Base-by-base conservation (phyloP, 2,329 filamentous ascomycete species). In the Albophoma yamanashiensis region DNA sequence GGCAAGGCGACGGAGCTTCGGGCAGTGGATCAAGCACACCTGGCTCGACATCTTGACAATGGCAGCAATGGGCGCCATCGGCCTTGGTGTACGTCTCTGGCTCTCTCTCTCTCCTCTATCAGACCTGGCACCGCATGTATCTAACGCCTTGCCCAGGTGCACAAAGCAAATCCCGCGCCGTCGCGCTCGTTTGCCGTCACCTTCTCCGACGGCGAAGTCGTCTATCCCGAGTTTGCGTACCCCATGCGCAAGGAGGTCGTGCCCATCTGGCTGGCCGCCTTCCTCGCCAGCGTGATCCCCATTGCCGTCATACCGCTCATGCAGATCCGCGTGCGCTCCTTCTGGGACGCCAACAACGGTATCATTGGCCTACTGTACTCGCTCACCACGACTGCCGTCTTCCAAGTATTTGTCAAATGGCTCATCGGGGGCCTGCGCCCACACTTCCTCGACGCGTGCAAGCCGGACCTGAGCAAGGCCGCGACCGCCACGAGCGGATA, bases 321-420 rank as follows among this genome's bases (percentile, higher is more conserved):
- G 74, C 87, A 91, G 71, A 80, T 90, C 65, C 83, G 87, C 56
- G 78, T 89, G 55, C 82, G 83, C 59, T 86, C 82, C 9, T 87
- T 88, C 75, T 87, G 84, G 85, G 85, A 87, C 60, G 75, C 84
- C 67, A 90, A 90, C 76, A 91, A 91, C 69, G 87, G 82, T 53
- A 76, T 86, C 56, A 79, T 89, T 56, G 88, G 88, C 17, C 80
- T 91, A 0, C 73, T 90, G 0, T 91, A 91, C 76, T 79, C 83
- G 0, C 79, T 90, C 63, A 88, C 90, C 73, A 78, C 80, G 7
- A 86, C 86, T 4, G 85, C 87, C n/a, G 83, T 91, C 57, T 89
- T 91, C 75, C 88, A 91, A 68, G 87, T 91, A 64, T 87, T 90
- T 68, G 67, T 91, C 70, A 91, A 91, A 73, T 87, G 82, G 81